Evolutionary conservation across 169 alveolate species (phyloP).

Genomic region (Theileria equi): DNA sequence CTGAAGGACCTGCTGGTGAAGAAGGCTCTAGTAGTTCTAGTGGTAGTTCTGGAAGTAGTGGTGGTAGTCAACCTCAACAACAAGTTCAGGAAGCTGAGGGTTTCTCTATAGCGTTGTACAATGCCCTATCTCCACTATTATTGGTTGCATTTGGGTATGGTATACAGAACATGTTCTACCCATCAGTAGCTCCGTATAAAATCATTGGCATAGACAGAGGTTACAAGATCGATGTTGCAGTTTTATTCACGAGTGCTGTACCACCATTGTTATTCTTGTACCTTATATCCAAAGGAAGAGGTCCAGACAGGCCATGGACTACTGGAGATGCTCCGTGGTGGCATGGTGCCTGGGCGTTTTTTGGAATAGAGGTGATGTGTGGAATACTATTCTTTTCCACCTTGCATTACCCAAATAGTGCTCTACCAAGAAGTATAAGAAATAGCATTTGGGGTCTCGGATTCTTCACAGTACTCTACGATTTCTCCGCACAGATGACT

Average conservation of each 20-base stretch:
- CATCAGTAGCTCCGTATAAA: constrained; percentile 3
- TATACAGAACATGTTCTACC: neutral
- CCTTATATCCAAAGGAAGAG: neutral
- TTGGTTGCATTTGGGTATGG: constrained; percentile 7
- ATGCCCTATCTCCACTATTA: neutral
- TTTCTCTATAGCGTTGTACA: no score
- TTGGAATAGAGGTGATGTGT: neutral
- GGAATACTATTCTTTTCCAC: neutral
- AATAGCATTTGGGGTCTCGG: no score
- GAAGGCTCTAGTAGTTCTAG: no score
- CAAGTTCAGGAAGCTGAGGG: no score
- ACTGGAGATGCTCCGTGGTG: neutral
- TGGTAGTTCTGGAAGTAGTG: no score
- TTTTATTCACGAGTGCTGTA: neutral
- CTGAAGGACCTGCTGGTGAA: no score
- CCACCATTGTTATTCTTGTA: constrained; percentile 9
- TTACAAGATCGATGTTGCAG: neutral
- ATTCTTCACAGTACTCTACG: no score
- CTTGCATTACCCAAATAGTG: neutral
- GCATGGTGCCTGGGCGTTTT: neutral
- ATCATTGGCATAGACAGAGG: neutral
- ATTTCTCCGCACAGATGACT: no score
- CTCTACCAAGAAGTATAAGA: neutral
- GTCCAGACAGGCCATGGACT: constrained; percentile 13
- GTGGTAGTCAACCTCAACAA: no score